Evolutionary conservation across 768 basidiomycete genomes (phyloP).

Genomic region (Albatrellus ellisii): DNA sequence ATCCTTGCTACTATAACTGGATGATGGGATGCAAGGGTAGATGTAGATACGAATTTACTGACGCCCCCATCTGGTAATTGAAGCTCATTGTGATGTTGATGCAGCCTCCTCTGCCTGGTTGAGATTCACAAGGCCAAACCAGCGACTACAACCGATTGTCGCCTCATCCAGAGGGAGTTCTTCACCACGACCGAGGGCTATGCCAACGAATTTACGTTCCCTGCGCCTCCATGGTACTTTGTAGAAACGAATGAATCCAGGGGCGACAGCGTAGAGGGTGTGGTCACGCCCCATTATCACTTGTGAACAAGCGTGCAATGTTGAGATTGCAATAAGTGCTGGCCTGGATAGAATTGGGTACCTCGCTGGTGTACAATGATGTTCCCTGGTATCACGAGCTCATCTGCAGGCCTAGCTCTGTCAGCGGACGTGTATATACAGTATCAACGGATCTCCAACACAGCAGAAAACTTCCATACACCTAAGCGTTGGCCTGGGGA

Average conservation of each 20-base stretch:
- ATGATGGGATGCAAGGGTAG: too few relatives aligned
- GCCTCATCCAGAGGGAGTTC: slow-evolving; percentile 74
- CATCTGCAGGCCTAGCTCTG: slow-evolving; percentile 50
- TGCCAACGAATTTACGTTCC: slow-evolving; percentile 71
- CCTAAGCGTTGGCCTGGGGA: slow-evolving; percentile 91
- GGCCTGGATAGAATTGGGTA: slow-evolving; percentile 84
- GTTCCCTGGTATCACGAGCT: slow-evolving; percentile 86
- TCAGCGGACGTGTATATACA: not conserved
- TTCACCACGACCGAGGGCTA: slow-evolving; percentile 75
- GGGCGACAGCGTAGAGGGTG: slow-evolving; percentile 81
- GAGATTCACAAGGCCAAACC: slow-evolving; percentile 67
- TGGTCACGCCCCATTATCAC: slow-evolving; percentile 69
- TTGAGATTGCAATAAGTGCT: slow-evolving; percentile 30
- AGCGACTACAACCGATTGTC: slow-evolving; percentile 65
- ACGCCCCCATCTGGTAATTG: too few relatives aligned
- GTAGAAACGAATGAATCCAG: slow-evolving; percentile 94
- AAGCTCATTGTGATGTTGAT: too few relatives aligned
- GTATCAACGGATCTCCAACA: slow-evolving; percentile 13
- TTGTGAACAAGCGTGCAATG: not conserved
- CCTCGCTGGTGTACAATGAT: slow-evolving; percentile 95
- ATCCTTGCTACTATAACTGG: too few relatives aligned
- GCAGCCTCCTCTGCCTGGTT: too few relatives aligned
- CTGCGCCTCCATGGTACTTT: slow-evolving; percentile 61
- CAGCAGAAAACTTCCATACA: slow-evolving; percentile 93
- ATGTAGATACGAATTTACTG: too few relatives aligned